Percentiles rank a stretch among this genome's conserved stretches.
Conservation (phyloP, 1,284 basidiomycete genomes). For the Pterula multifida region DNA sequence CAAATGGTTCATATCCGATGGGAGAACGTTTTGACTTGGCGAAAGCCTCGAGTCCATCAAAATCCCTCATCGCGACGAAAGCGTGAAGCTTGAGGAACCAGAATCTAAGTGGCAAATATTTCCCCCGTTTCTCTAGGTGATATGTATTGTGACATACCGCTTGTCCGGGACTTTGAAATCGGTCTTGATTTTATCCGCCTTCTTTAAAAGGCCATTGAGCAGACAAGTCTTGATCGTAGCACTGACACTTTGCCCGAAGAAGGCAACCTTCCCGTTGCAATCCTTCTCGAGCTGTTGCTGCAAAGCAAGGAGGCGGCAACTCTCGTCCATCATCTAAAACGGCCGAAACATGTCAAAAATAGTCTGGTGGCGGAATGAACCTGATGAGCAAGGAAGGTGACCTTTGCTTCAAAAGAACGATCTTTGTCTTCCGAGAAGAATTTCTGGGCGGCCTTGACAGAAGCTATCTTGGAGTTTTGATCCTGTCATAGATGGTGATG, state of each 20-base stretch:
- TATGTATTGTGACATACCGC: constrained; percentile 34
- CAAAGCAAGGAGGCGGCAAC: constrained; percentile 57
- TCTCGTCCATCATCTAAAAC: constrained; percentile 84
- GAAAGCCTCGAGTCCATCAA: constrained; percentile 75
- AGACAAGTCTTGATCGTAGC: constrained; percentile 73
- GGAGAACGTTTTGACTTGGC: constrained; percentile 81
- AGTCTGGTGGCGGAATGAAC: constrained; percentile 1
- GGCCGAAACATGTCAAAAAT: constrained; percentile 25
- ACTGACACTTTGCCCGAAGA: constrained; percentile 75
- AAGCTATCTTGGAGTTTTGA: constrained; percentile 53
- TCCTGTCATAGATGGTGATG: constrained; percentile 32
- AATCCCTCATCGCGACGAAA: constrained; percentile 67
- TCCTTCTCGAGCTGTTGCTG: constrained; percentile 89
- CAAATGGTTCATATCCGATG: constrained; percentile 92
- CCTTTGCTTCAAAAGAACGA: constrained; percentile 81
- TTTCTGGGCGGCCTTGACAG: constrained; percentile 77
- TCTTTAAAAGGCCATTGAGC: constrained; percentile 68
- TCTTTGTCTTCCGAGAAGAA: constrained; percentile 95
- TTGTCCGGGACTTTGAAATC: constrained; percentile 92
- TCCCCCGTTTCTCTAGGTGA: neutral
- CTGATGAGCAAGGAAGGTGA: constrained; percentile 17
- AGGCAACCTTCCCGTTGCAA: constrained; percentile 58
- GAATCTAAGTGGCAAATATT: constrained; percentile 42
- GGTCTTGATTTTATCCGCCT: constrained; percentile 73
- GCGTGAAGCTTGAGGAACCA: constrained; percentile 88